These are phyloP conservation scores for Aegle marmelos DNA, from an alignment of 345 rosid species.

Conservation along the genomic window DNA sequence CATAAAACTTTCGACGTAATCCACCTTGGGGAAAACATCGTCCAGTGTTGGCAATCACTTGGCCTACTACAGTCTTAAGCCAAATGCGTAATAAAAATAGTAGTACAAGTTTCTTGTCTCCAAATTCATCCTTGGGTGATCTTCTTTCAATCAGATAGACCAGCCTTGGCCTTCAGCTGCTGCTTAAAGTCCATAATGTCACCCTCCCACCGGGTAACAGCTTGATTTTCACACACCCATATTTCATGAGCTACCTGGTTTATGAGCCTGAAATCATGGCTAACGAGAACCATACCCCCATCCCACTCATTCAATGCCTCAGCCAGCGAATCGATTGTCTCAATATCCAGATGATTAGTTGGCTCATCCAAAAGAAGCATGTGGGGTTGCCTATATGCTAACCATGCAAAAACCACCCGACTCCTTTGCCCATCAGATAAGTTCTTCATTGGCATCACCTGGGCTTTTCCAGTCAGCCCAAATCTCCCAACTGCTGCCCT, in stretches of 20 bases:
- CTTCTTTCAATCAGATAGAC: constrained; percentile 42
- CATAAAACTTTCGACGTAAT: background rate
- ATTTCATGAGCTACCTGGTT: constrained; percentile 89
- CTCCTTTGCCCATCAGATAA: constrained; percentile 98
- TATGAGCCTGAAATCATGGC: constrained; percentile 88
- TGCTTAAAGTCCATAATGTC: constrained; percentile 81
- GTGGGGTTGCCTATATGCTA: constrained; percentile 94
- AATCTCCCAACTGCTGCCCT: constrained; percentile 88
- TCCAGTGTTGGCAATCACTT: background rate
- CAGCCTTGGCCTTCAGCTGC: constrained; percentile 81
- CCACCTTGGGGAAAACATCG: background rate
- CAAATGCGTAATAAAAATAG: background rate
- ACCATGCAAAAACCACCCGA: constrained; percentile 94
- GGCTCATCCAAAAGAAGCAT: constrained; percentile 93
- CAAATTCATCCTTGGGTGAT: background rate
- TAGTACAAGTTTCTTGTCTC: background rate
- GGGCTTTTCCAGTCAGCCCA: constrained; percentile 93
- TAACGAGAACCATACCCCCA: constrained; percentile 80
- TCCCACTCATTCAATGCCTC: constrained; percentile 92
- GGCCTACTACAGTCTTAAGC: background rate
- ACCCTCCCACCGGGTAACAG: constrained; percentile 72
- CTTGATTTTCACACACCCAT: constrained; percentile 80
- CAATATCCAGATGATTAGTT: constrained; percentile 94
- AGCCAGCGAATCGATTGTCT: constrained; percentile 88
- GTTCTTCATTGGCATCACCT: constrained; percentile 95